Conservation (phyloP, 2,329 filamentous ascomycete genomes). For the Didymella sp. region DNA sequence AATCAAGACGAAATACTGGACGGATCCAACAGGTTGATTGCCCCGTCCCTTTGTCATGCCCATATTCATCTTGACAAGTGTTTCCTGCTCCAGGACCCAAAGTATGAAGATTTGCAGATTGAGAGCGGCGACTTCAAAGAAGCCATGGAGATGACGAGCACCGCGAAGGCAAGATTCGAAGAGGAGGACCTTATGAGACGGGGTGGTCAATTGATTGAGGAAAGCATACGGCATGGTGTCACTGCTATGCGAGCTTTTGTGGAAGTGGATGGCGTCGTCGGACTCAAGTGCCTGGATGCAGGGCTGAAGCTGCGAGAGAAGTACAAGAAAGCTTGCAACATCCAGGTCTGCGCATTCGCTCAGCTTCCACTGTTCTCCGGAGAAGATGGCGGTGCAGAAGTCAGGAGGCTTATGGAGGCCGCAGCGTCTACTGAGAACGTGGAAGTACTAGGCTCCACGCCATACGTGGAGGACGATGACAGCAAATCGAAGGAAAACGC, state of each 20-base stretch:
- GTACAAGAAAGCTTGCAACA: conserved; percentile 60
- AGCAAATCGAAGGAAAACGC: conserved; percentile 64
- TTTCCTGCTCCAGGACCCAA: conserved; percentile 65
- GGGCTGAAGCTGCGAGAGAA: conserved; percentile 64
- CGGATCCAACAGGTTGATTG: conserved; percentile 52
- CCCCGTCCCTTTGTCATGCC: conserved; percentile 70
- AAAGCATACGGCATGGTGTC: conserved; percentile 69
- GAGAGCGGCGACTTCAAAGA: conserved; percentile 68
- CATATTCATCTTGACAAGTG: conserved; percentile 76
- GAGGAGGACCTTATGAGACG: conserved; percentile 67
- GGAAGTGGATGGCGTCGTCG: conserved; percentile 70
- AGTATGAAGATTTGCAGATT: conserved; percentile 67
- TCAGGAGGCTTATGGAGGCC: conserved; percentile 58
- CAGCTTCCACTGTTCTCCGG: conserved; percentile 72
- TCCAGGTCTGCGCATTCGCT: conserved; percentile 75
- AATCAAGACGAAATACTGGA: conserved; percentile 47
- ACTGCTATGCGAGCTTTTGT: conserved; percentile 75
- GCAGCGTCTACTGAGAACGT: conserved; percentile 56
- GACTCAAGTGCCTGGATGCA: conserved; percentile 63
- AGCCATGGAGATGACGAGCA: conserved; percentile 64
- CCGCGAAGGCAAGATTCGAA: conserved; percentile 70
- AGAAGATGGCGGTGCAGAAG: conserved; percentile 57
- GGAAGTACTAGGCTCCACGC: conserved; percentile 70
- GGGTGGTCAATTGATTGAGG: conserved; percentile 69
- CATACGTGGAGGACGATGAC: conserved; percentile 68